These are phyloP conservation scores for Yarrowia sp. DNA, from an alignment of 805 yeast species.

Conservation along the genomic window DNA sequence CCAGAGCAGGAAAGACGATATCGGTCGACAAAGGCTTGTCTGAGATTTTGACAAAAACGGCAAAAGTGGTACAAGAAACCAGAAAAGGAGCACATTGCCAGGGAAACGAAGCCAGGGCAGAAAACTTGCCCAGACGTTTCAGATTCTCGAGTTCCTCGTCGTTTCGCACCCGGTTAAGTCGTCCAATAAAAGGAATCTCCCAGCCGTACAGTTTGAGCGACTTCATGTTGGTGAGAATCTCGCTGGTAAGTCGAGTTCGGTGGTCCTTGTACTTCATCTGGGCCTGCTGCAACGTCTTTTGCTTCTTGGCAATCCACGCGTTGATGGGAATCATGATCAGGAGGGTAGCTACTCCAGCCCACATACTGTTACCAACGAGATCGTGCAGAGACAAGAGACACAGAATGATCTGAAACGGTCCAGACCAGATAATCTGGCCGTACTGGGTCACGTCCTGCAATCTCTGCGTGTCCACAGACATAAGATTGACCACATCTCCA, in stretches of 20 bases:
- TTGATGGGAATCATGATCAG: conserved; percentile 80
- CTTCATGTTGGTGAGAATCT: conserved; percentile 85
- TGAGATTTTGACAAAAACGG: conserved; percentile 62
- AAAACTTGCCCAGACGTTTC: conserved; percentile 69
- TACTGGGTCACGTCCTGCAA: conserved; percentile 67
- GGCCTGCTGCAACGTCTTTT: conserved; percentile 60
- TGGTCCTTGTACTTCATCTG: conserved; percentile 85
- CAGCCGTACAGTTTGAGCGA: conserved; percentile 81
- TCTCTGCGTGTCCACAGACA: conserved; percentile 69
- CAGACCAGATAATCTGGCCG: conserved; percentile 83
- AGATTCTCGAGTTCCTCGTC: conserved; percentile 67
- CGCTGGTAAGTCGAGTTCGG: conserved; percentile 77
- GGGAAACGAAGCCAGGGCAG: conserved; percentile 81
- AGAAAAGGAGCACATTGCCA: conserved; percentile 88
- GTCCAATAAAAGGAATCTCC: conserved; percentile 69
- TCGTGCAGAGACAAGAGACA: conserved; percentile 74
- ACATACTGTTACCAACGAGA: conserved; percentile 75
- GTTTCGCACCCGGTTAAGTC: conserved; percentile 52
- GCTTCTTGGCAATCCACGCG: conserved; percentile 44
- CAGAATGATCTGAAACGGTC: conserved; percentile 81
- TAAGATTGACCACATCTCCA: conserved; percentile 75
- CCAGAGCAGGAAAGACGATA: conserved; percentile 67
- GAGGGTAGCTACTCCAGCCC: conserved; percentile 81
- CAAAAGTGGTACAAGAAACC: conserved; percentile 91
- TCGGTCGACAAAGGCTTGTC: conserved; percentile 78